Base-by-base conservation (phyloP, 768 basidiomycete species). In the Chalciporus chontae region DNA sequence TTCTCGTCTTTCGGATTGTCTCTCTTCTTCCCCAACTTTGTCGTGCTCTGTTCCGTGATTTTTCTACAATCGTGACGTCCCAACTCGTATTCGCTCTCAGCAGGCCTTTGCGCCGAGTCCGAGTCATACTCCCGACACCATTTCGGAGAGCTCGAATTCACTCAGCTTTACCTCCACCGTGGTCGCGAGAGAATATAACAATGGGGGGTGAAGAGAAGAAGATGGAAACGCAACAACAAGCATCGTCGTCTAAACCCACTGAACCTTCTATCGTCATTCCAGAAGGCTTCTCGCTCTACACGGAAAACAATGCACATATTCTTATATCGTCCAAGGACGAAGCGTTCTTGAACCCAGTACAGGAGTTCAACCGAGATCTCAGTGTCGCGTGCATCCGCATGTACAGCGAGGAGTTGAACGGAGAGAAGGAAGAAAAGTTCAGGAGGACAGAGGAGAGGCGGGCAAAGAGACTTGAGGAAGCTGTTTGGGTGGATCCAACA, bases 261-360 rank as follows among this genome's bases (percentile, higher is more conserved):
- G 48, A 21, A n/a, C 49, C 63, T 7, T 43, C 69, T 24, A 61
- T 73, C 55, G 57, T 64, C 31, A 70, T 90, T 34, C 90, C 90
- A 2, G 81, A 84, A 51, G 90, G 88, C 18, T 88, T 82, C 68
- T 80, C 77, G 10, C 73, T 93, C 51, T 86, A 92, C 69, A 84
- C 83, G 8, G 90, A 93, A 71, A 91, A 90, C 66, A 83, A 79
- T 3, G 80, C 89, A 0, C 82, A 80, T 61, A 88, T 97, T 62
- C 77, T 96, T 48, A 74, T 94, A 19, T 73, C 77, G n/a, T 65
- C 66, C 24, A 68, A 69, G 42, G 86, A 89, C 52, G 85, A 87
- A 51, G 90, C 92, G 8, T 97, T 97, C 70, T 72, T 96, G 55
- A 97, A 97, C 66, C 93, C 94, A 7, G 85, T 95, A n/a, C 94